These are phyloP conservation scores for Kondoa subrosea DNA, from an alignment of 768 basidiomycete species.

Conservation along the genomic window DNA sequence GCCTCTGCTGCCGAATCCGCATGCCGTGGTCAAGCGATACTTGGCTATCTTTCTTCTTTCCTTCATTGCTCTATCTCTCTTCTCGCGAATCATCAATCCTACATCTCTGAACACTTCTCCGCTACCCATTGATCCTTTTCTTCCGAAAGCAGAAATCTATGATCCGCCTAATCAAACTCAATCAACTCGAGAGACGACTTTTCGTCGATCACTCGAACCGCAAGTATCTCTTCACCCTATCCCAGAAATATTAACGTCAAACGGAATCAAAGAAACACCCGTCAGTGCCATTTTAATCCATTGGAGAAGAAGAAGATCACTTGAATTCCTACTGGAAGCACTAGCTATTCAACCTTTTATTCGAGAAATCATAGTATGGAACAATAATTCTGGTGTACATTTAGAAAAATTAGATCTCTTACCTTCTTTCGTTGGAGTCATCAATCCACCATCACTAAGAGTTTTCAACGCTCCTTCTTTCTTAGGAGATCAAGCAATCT, in stretches of 20 bases:
- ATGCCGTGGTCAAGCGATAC: neutral
- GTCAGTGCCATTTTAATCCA: conserved; percentile 20
- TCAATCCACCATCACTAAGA: neutral
- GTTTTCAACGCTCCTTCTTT: neutral
- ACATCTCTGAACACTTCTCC: too few species aligned
- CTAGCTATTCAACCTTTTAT: conserved; percentile 18
- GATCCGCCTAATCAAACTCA: too few species aligned
- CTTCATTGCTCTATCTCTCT: neutral
- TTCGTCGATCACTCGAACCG: neutral
- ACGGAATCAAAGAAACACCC: too few species aligned
- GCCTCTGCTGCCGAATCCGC: neutral
- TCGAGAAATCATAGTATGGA: conserved; percentile 24
- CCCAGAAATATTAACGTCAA: too few species aligned
- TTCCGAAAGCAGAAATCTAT: too few species aligned
- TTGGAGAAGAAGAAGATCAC: conserved; percentile 11
- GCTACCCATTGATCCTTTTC: too few species aligned
- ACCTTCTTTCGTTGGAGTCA: neutral
- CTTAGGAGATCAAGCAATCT: conserved; percentile 4
- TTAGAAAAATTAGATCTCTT: neutral
- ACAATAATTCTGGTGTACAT: conserved; percentile 8
- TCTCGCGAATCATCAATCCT: neutral
- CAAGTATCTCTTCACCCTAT: conserved; percentile 8
- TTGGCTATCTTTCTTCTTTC: neutral
- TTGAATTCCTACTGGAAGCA: conserved; percentile 15
- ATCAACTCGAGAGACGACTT: neutral